Evolutionary conservation across 306 rosid species (phyloP).

Genomic region (Hippophae gyantsensis): DNA sequence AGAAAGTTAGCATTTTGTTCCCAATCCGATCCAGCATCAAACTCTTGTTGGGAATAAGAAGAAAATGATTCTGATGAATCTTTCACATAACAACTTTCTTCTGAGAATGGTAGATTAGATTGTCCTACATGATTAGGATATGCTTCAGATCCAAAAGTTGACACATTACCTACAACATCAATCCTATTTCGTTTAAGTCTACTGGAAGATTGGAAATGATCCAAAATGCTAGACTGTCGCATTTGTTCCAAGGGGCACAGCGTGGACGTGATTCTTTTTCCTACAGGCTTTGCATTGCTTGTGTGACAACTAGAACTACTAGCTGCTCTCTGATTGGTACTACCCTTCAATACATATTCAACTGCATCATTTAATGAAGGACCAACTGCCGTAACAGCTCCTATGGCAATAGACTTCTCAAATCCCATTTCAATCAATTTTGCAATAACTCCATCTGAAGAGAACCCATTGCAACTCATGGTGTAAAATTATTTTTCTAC

Average conservation of each 20-base stretch:
- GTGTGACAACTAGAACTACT: constrained; percentile 17
- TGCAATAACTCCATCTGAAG: constrained; percentile 35
- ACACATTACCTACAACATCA: constrained; percentile 14
- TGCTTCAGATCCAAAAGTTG: constrained; percentile 9
- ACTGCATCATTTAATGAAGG: constrained; percentile 36
- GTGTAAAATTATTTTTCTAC: constrained; percentile 7
- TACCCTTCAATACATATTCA: constrained; percentile 36
- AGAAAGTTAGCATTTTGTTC: constrained; percentile 35
- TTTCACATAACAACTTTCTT: constrained; percentile 1
- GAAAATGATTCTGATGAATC: constrained; percentile 12
- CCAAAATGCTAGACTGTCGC: constrained; percentile 59
- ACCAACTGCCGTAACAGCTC: constrained; percentile 47
- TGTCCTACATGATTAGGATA: constrained; percentile 14
- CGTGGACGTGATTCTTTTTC: constrained; percentile 26
- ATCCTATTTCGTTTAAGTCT: constrained; percentile 19
- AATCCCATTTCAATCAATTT: constrained; percentile 69
- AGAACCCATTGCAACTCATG: constrained; percentile 28
- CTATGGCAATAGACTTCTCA: constrained; percentile 21
- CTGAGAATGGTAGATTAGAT: constrained; percentile 20
- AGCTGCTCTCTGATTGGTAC: constrained; percentile 16
- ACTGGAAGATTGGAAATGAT: constrained; percentile 42
- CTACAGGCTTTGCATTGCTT: constrained; percentile 14
- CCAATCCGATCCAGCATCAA: constrained; percentile 39
- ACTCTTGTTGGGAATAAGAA: constrained; percentile 11
- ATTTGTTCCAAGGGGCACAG: constrained; percentile 15